Percentiles rank a stretch among this genome's conserved stretches.
Conservation (phyloP, 805 yeast species). For the Isabelozyma pseudorhagii region DNA sequence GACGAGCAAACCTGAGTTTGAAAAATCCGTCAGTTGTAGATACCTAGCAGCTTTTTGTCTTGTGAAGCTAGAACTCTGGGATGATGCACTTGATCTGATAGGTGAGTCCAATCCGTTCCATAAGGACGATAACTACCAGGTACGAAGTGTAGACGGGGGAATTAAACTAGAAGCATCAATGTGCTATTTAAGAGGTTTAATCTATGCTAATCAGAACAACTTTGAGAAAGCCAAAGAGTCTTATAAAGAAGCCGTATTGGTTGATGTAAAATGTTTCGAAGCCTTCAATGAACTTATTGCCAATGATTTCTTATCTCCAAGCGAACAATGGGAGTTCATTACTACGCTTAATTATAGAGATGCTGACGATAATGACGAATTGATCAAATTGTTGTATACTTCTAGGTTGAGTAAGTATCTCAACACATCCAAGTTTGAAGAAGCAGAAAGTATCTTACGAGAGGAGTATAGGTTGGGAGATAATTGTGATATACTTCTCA, state of each 20-base stretch:
- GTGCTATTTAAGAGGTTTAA: constrained; percentile 80
- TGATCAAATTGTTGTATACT: constrained; percentile 73
- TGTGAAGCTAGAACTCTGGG: constrained; percentile 71
- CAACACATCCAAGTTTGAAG: constrained; percentile 54
- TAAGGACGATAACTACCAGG: constrained; percentile 37
- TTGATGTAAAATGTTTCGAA: constrained; percentile 90
- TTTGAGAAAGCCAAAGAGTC: constrained; percentile 84
- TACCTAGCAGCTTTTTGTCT: constrained; percentile 77
- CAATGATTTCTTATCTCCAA: constrained; percentile 73
- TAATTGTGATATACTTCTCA: constrained; percentile 65
- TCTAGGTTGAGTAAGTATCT: constrained; percentile 72
- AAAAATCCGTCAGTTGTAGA: constrained; percentile 68
- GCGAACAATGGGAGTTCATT: constrained; percentile 83
- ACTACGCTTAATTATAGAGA: constrained; percentile 63
- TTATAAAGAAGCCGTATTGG: constrained; percentile 78
- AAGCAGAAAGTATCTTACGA: constrained; percentile 60
- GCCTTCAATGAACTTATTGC: constrained; percentile 79
- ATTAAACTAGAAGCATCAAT: constrained; percentile 83
- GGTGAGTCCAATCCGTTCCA: constrained; percentile 80
- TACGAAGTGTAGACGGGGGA: constrained; percentile 69
- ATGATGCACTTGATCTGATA: constrained; percentile 81
- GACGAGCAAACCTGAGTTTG: constrained; percentile 49
- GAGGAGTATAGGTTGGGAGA: constrained; percentile 71
- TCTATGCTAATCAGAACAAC: constrained; percentile 78
- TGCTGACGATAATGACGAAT: constrained; percentile 75